phyloP scores from a whole-genome alignment of 2,329 filamentous ascomycete species.

The Beauveria scarabaeidicola region DNA sequence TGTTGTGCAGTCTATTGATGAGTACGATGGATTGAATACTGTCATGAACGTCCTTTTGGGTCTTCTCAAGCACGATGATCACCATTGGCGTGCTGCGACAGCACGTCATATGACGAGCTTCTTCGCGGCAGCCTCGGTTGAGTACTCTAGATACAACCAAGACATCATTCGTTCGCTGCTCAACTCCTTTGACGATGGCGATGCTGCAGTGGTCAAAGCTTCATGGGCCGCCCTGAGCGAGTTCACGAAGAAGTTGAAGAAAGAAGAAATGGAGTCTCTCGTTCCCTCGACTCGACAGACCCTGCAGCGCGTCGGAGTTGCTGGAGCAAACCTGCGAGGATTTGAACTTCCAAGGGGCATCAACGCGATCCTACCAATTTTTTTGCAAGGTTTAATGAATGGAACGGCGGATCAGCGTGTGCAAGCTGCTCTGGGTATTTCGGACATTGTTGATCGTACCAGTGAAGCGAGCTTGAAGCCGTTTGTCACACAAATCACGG shows the following conservation, averaged over 20 bases:
- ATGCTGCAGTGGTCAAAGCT: constrained; percentile 75
- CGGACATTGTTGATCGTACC: constrained; percentile 90
- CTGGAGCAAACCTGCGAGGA: constrained; percentile 75
- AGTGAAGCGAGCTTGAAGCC: constrained; percentile 81
- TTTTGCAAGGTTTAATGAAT: constrained; percentile 96
- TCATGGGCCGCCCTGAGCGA: constrained; percentile 81
- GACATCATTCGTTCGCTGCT: constrained; percentile 87
- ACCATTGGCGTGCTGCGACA: constrained; percentile 70
- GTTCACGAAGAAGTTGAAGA: constrained; percentile 81
- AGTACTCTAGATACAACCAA: constrained; percentile 93
- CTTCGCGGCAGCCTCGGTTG: constrained; percentile 70
- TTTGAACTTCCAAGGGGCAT: constrained; percentile 95
- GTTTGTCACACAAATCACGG: constrained; percentile 95
- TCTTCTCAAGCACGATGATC: constrained; percentile 87
- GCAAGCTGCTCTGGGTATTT: constrained; percentile 85
- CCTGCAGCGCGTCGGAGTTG: constrained; percentile 78
- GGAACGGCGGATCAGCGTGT: constrained; percentile 87
- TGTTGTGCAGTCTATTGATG: constrained; percentile 86
- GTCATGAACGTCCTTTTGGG: constrained; percentile 89
- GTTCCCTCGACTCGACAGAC: constrained; percentile 80
- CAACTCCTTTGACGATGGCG: constrained; percentile 84
- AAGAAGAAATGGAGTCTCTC: constrained; percentile 96
- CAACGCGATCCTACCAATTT: constrained; percentile 91
- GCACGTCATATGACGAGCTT: constrained; percentile 77
- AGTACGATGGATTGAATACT: constrained; percentile 90